phyloP scores from a whole-genome alignment of 768 basidiomycete species.

The Pilatotrama ljubarskyi region DNA sequence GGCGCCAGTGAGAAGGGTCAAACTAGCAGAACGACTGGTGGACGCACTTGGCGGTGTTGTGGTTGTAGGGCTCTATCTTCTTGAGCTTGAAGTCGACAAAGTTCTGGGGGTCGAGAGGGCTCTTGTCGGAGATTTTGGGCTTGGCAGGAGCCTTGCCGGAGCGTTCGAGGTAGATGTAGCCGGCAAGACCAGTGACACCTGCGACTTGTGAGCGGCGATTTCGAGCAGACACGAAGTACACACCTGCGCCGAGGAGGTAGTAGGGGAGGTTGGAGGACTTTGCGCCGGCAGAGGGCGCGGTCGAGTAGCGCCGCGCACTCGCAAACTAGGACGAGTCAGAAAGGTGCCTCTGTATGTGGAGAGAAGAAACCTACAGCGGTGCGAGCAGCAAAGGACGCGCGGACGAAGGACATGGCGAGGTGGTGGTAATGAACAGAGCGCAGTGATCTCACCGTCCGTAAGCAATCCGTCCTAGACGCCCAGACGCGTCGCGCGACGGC shows the following conservation, averaged over 20 bases:
- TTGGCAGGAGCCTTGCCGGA: constrained; percentile 22
- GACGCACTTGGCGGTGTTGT: constrained; percentile 81
- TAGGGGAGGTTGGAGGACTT: constrained; percentile 51
- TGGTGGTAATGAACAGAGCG: not conserved
- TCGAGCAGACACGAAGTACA: constrained; percentile 19
- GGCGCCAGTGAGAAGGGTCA: not conserved
- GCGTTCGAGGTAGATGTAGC: constrained; percentile 51
- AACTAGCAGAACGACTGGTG: not conserved
- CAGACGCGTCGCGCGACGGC: constrained; percentile 3
- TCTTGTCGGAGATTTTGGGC: constrained; percentile 48
- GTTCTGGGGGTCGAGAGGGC: constrained; percentile 72
- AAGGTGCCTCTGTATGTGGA: not conserved
- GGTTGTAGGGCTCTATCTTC: constrained; percentile 84
- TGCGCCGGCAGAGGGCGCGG: constrained; percentile 41
- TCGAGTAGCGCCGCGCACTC: constrained; percentile 47
- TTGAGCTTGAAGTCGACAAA: constrained; percentile 83
- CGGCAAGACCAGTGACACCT: constrained; percentile 38
- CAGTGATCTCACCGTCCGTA: not conserved
- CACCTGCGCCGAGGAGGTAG: constrained; percentile 50
- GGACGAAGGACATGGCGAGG: constrained; percentile 26
- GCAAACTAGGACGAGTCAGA: constrained; percentile 11
- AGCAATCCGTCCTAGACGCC: not conserved
- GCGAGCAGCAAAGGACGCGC: constrained; percentile 22
- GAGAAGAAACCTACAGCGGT: constrained; percentile 2
- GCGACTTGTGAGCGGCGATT: constrained; percentile 34